Conservation (phyloP, 148 eudicot species). For the Arctostaphylos glauca region DNA sequence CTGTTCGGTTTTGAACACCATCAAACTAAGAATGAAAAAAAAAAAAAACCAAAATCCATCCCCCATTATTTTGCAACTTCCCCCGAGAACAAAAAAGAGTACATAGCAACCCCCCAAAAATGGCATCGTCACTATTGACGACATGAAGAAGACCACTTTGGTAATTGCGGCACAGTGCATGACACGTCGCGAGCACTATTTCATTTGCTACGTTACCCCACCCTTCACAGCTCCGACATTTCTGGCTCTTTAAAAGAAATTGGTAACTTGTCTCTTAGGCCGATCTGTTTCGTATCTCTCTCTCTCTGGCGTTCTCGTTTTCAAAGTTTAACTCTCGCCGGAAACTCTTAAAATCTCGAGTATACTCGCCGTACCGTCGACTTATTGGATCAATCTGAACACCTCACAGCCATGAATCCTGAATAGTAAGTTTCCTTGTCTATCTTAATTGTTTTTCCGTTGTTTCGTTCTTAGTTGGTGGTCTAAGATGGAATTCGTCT, state of each 20-base stretch:
- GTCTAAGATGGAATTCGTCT: not conserved
- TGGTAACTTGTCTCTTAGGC: not conserved
- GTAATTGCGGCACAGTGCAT: no score
- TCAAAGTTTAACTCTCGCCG: not conserved
- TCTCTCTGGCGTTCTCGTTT: not conserved
- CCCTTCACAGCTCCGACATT: not conserved
- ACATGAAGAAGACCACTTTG: no score
- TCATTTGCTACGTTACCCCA: conserved; percentile 6
- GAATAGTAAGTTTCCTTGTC: conserved; percentile 32
- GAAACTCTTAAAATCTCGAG: not conserved
- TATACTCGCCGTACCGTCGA: not conserved
- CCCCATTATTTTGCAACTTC: no score
- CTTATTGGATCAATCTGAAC: not conserved
- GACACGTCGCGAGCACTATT: no score
- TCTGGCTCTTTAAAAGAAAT: not conserved
- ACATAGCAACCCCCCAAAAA: no score
- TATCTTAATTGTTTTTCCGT: not conserved
- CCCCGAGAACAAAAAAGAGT: no score
- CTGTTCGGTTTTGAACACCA: no score
- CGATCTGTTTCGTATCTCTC: not conserved
- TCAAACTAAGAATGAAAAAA: no score
- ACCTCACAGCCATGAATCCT: conserved; percentile 31
- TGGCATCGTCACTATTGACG: no score
- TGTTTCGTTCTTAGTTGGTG: not conserved
- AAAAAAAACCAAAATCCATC: no score